Conservation (phyloP, 2,329 filamentous ascomycete species). For the Diaporthe sp. region DNA sequence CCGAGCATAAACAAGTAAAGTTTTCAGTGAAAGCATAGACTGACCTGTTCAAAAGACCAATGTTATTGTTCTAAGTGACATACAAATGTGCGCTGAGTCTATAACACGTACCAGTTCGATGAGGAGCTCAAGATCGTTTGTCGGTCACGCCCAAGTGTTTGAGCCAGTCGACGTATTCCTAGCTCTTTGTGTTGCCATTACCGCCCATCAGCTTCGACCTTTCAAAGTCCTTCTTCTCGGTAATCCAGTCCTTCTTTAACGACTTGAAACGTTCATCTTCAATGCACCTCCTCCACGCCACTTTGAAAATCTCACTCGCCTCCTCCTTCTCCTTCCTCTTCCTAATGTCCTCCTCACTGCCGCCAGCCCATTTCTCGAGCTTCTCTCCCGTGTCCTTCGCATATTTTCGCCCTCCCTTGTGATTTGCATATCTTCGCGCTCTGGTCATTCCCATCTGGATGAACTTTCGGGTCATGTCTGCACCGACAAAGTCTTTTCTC, state of each 20-base stretch:
- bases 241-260: constrained; percentile 53
- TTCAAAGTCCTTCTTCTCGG: constrained; percentile 25
- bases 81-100: fast-evolving
- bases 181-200: background rate
- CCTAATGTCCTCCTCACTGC: constrained; percentile 58
- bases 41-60: background rate
- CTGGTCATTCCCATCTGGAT: constrained; percentile 77
- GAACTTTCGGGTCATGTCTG: constrained; percentile 76
- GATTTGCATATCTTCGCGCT: constrained; percentile 71
- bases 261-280: constrained; percentile 58
- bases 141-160: background rate
- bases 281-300: constrained; percentile 62
- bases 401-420: constrained; percentile 69
- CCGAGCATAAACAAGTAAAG: background rate
- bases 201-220: background rate
- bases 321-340: constrained; percentile 63
- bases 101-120: background rate
- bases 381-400: constrained; percentile 54
- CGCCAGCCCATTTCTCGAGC: constrained; percentile 53
- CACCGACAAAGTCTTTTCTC: constrained; percentile 71
- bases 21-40: too few relatives aligned
- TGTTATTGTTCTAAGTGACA: background rate
- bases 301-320: constrained; percentile 63
- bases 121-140: background rate
- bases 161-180: background rate